Conservation (phyloP, 768 basidiomycete genomes). For the Pulveroboletus ravenelii region DNA sequence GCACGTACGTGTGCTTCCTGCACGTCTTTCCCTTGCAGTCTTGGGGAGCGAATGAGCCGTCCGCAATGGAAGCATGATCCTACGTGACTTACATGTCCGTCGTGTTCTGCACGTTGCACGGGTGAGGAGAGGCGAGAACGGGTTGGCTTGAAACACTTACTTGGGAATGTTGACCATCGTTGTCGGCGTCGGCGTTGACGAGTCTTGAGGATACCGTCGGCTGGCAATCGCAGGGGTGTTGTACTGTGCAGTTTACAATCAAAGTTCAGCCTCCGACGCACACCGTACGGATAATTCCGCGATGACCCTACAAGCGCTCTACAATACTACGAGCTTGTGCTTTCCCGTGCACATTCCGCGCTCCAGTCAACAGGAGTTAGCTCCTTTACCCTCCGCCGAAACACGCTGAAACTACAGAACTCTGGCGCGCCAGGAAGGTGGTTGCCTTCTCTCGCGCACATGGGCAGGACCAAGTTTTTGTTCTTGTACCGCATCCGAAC, state of each 20-base stretch:
- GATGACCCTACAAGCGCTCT: too few relatives aligned
- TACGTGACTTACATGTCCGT: constrained; percentile 76
- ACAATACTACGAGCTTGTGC: not conserved
- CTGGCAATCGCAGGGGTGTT: constrained; percentile 25
- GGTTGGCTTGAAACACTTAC: constrained; percentile 41
- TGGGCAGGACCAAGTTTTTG: constrained; percentile 53
- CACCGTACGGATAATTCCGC: not conserved
- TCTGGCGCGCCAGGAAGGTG: constrained; percentile 69
- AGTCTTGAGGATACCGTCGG: constrained; percentile 10
- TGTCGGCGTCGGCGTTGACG: constrained; percentile 26
- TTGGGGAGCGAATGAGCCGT: constrained; percentile 28
- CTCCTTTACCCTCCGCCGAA: constrained; percentile 55
- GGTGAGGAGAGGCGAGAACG: constrained; percentile 11
- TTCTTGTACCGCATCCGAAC: constrained; percentile 79
- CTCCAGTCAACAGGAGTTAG: constrained; percentile 66
- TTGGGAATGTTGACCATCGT: constrained; percentile 94
- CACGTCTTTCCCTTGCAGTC: constrained; percentile 96
- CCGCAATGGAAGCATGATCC: not conserved
- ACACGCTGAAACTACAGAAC: constrained; percentile 66
- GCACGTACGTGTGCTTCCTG: constrained; percentile 91
- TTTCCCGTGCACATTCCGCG: constrained; percentile 48
- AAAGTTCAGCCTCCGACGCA: constrained; percentile 21
- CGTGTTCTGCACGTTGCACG: constrained; percentile 59
- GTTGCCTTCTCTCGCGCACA: constrained; percentile 61
- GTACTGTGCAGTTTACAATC: constrained; percentile 22